phyloP scores from a whole-genome alignment of 768 basidiomycete species.

The Pisolithus tinctorius region DNA sequence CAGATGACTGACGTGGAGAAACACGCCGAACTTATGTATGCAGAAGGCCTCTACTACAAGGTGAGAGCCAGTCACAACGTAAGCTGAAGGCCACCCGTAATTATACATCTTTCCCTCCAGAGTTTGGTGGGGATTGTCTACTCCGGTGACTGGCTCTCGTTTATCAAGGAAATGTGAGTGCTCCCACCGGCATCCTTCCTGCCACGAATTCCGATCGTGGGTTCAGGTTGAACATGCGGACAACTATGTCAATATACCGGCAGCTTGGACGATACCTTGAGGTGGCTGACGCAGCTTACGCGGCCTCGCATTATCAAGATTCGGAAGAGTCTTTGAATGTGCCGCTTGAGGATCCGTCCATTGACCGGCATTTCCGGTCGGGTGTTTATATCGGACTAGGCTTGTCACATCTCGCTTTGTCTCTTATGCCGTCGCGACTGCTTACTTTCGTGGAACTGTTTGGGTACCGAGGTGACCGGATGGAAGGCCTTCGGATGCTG shows the following conservation, averaged over 20 bases:
- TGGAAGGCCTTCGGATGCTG: slow-evolving; percentile 52
- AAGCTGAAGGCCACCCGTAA: not conserved
- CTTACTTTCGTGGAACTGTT: slow-evolving; percentile 81
- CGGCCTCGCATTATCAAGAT: slow-evolving; percentile 27
- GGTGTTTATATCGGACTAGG: slow-evolving; percentile 91
- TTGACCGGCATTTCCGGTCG: slow-evolving; percentile 85
- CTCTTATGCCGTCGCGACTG: slow-evolving; percentile 77
- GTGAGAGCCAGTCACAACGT: slow-evolving; percentile 16
- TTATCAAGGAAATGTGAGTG: slow-evolving; percentile 86
- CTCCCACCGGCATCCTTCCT: slow-evolving; percentile 1
- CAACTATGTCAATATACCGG: slow-evolving; percentile 77
- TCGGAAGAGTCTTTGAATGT: not conserved
- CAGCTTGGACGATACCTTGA: slow-evolving; percentile 74
- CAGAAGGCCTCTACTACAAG: slow-evolving; percentile 73
- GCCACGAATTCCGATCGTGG: not conserved
- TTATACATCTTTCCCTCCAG: slow-evolving; percentile 5
- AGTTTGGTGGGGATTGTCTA: slow-evolving; percentile 90
- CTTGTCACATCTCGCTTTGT: slow-evolving; percentile 76
- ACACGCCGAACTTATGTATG: slow-evolving; percentile 89
- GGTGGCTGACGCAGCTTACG: slow-evolving; percentile 49
- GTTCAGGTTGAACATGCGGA: slow-evolving; percentile 81
- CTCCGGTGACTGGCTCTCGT: slow-evolving; percentile 88
- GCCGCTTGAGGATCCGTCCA: slow-evolving; percentile 48
- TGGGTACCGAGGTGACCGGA: slow-evolving; percentile 83
- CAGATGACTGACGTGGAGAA: slow-evolving; percentile 76